Evolutionary conservation across 1,139 yeast genomes (phyloP), one percentile per base, ranked within the genome.

Genomic region (Spathaspora sp.): DNA sequence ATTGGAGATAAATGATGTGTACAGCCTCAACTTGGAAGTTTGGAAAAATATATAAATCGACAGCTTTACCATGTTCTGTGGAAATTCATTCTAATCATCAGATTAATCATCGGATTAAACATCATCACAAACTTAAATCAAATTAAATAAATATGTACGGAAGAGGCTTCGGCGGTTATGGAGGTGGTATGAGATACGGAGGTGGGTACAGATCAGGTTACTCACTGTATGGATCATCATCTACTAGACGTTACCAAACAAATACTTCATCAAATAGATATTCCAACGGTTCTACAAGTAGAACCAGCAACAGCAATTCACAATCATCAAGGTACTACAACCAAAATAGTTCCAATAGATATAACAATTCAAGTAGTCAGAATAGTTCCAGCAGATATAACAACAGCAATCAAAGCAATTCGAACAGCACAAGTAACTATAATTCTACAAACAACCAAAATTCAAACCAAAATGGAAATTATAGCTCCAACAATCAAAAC

Each of bases 141-240:
- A n/a, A 20, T 20, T 20, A 20, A 18, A 27, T 26, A 42, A 37
- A 31, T 15, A 43, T 43, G 46, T 43, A 43, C 46, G 45, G 45
- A 24, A 38, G 45, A 43, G 34, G 43, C 25, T 18, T 3, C 13
- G 41, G 44, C 43, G 39, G 43, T 7, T 20, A 23, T 29, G 13
- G 33, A 20, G 23, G 41, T 6, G 37, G 42, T 40, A 23, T 24
- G 16, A 11, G 29, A 18, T 23, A 36, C n/a, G 46, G 46, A 9
- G 43, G 45, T 33, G 42, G 45, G 7, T 38, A 26, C 17, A 15
- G 45, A 23, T 20, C 11, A 8, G 42, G 45, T 16, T 27, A 31
- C 41, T 37, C 29, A 13, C 36, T 15, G 24, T 13, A 23, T 18
- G 36, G 45, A 10, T 31, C 29, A 10, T 17, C 44, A 10, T 17